Evolutionary conservation across 208 protist genomes (phyloP).

Genomic region (Trypanosoma congolense): DNA sequence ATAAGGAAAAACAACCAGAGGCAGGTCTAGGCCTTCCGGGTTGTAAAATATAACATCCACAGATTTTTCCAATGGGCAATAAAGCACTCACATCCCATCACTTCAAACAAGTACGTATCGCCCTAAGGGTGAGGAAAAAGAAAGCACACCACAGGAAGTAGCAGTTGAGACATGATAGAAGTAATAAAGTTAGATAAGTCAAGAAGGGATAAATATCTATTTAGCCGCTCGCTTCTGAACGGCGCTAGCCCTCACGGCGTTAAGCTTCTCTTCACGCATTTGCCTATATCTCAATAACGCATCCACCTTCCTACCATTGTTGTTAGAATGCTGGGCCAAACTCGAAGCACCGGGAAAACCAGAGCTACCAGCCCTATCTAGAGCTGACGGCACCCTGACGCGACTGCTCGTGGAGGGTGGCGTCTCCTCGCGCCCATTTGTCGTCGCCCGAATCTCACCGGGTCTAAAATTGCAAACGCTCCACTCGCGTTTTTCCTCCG

Average conservation of each 20-base stretch:
- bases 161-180: too few relatives aligned
- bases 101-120: too few relatives aligned
- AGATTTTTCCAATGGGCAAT: too few relatives aligned
- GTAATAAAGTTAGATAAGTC: too few relatives aligned
- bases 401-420: neutral
- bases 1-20: too few relatives aligned
- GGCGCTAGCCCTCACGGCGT: slow-evolving; percentile 42
- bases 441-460: slow-evolving; percentile 14
- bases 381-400: neutral
- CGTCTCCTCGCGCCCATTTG: slow-evolving; percentile 12
- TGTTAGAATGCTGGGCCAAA: neutral
- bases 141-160: too few relatives aligned
- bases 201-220: too few relatives aligned
- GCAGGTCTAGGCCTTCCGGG: too few relatives aligned
- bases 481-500: slow-evolving; percentile 26
- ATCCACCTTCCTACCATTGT: slow-evolving; percentile 16
- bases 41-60: too few relatives aligned
- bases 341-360: neutral
- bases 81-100: too few relatives aligned
- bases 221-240: slow-evolving; percentile 22
- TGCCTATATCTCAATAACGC: slow-evolving; percentile 42
- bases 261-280: slow-evolving; percentile 55
- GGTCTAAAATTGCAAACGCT: slow-evolving; percentile 18
- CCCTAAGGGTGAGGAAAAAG: too few relatives aligned
- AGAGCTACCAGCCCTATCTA: neutral